Evolutionary conservation across 2,329 filamentous ascomycete species (phyloP).

Genomic region (Fusarium sp.): DNA sequence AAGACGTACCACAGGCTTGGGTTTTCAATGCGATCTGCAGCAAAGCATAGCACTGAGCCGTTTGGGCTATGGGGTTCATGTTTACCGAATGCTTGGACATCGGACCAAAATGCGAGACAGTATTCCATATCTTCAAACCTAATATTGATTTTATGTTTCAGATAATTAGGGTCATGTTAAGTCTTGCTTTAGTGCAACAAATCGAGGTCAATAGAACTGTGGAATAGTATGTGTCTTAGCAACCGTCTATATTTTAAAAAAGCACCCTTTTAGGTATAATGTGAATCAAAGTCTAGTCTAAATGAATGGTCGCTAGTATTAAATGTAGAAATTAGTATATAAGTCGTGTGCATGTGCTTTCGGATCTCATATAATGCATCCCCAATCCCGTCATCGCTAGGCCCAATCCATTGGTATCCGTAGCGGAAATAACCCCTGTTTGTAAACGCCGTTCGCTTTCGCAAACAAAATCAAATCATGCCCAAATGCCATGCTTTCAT

Average conservation of each 20-base stretch:
- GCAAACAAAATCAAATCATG: conserved; percentile 27
- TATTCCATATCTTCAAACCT: neutral
- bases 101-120: neutral
- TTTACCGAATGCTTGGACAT: neutral
- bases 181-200: neutral
- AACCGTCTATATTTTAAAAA: conserved; percentile 17
- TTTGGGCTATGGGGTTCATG: neutral
- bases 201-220: neutral
- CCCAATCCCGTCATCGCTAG: conserved; percentile 28
- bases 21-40: conserved; percentile 41
- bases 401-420: conserved; percentile 19
- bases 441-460: conserved; percentile 34
- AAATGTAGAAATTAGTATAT: conserved; percentile 36
- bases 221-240: neutral
- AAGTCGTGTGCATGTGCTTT: conserved; percentile 33
- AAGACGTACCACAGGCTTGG: conserved; percentile 46
- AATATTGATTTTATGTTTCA: neutral
- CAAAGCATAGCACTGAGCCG: neutral
- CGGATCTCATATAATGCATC: conserved; percentile 30
- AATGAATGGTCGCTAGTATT: conserved; percentile 40
- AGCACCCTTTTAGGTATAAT: conserved; percentile 13
- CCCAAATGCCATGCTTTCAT: conserved; percentile 35
- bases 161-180: neutral
- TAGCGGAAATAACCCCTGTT: conserved; percentile 23
- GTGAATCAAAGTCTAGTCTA: conserved; percentile 37